These are phyloP conservation scores for Lathyrus oleraceus DNA, from an alignment of 306 rosid genomes.

Conservation along the genomic window DNA sequence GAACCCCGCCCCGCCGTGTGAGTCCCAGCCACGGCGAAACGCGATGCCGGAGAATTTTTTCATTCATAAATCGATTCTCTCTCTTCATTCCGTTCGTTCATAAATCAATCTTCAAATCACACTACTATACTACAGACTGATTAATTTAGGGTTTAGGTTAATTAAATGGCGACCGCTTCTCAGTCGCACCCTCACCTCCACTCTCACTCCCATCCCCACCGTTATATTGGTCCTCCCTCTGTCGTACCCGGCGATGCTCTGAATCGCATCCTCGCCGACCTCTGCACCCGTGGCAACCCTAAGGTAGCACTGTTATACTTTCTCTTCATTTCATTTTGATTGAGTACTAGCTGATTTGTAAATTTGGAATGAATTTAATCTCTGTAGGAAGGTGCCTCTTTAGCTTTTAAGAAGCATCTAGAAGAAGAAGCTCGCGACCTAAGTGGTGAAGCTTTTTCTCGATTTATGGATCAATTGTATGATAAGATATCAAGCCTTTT, in stretches of 20 bases:
- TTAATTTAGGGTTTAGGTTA: constrained; percentile 36
- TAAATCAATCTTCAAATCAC: neutral
- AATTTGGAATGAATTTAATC: neutral
- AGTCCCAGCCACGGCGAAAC: neutral
- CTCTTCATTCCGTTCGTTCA: neutral
- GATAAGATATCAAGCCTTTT: constrained; percentile 76
- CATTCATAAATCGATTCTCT: neutral
- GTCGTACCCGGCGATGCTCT: constrained; percentile 72
- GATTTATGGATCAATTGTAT: constrained; percentile 93
- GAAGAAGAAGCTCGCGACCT: constrained; percentile 98
- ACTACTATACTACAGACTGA: neutral
- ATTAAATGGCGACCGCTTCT: constrained; percentile 52
- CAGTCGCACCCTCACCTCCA: constrained; percentile 53
- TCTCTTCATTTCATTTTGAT: neutral
- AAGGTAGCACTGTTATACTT: constrained; percentile 49
- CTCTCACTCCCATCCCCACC: constrained; percentile 32
- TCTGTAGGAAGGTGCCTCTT: constrained; percentile 76
- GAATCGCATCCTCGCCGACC: constrained; percentile 80
- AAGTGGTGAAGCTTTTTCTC: constrained; percentile 86
- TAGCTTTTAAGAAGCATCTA: constrained; percentile 76
- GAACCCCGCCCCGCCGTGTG: neutral
- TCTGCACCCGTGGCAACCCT: constrained; percentile 84
- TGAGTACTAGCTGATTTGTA: neutral
- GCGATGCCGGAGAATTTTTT: constrained; percentile 24
- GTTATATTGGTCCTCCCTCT: constrained; percentile 54